Conservation (phyloP, 1,139 yeast genomes). For the Taphrina betulina region DNA sequence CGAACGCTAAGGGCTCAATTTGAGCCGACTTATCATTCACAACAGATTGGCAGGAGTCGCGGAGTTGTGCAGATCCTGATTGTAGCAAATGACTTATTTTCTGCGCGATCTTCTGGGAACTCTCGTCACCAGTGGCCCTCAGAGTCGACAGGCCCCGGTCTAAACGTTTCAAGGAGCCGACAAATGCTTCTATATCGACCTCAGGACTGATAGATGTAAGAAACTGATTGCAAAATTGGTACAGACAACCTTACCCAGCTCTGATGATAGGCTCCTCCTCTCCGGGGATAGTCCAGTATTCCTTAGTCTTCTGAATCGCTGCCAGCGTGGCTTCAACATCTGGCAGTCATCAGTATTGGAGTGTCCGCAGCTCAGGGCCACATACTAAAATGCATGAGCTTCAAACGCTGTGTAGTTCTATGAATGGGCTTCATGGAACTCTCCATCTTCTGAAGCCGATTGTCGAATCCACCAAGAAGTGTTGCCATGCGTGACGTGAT, state of each 20-base stretch:
- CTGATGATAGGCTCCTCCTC: slow-evolving; percentile 33
- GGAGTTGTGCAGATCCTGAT: slow-evolving; percentile 20
- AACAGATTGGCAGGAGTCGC: slow-evolving; percentile 12
- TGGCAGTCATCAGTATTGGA: background rate
- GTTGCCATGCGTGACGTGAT: slow-evolving; percentile 18
- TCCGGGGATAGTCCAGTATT: slow-evolving; percentile 32
- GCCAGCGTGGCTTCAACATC: slow-evolving; percentile 33
- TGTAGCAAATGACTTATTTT: slow-evolving; percentile 29
- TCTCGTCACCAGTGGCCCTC: slow-evolving; percentile 26
- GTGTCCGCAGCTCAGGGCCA: background rate
- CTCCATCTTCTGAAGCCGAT: slow-evolving; percentile 30
- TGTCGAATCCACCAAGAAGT: slow-evolving; percentile 28
- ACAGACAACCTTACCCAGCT: slow-evolving; percentile 31
- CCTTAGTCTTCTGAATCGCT: slow-evolving; percentile 33
- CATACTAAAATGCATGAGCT: slow-evolving; percentile 19
- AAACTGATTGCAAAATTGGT: too few species aligned
- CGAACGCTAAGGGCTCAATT: slow-evolving; percentile 33
- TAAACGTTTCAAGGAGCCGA: slow-evolving; percentile 30
- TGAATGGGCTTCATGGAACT: slow-evolving; percentile 32
- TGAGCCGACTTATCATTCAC: slow-evolving; percentile 22
- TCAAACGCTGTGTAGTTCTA: slow-evolving; percentile 25
- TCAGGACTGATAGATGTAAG: too few species aligned
- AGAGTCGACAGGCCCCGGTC: slow-evolving; percentile 25
- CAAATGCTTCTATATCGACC: slow-evolving; percentile 3
- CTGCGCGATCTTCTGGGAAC: slow-evolving; percentile 31